Evolutionary conservation across 2,329 filamentous ascomycete genomes (phyloP), one percentile per base, ranked within the genome.

Genomic region (Thermomyces lanuginosus): DNA sequence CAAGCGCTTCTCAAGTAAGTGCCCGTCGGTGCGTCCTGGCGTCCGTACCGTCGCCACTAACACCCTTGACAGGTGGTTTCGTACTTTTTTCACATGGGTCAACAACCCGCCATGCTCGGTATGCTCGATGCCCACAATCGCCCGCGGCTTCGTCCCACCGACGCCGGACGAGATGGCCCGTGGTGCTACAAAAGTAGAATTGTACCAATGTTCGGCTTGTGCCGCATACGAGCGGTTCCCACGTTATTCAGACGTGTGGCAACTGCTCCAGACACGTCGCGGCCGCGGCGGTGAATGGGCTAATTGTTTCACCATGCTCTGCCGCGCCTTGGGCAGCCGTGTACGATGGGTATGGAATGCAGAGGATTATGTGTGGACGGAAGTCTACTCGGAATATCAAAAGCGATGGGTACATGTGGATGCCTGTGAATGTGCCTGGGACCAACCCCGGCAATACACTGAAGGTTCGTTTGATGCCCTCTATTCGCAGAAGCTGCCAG

Each of bases 291-390:
- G 89, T 35, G 89, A 98, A 59, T 95, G 89, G 83, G 83, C 82
- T 39, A 95, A 93, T 57, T 93, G 84, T 64, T 98, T 98, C 59
- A 86, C 77, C 58, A 95, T 95, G 89, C 67, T 98, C 27, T 95
- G 86, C 61, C 72, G 86, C 33, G 89, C 89, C 4, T 72, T 95
- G 8, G 86, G 86, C 26, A 80, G 78, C 33, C 71, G 86, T 34
- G 83, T 93, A 13, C 72, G 89, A 44, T 98, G 89, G 89, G 78
- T 98, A 7, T 98, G 89, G 89, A 95, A 95, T 42, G 76, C 78
- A 16, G 89, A 95, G 53, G 89, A 95, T 50, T 81, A 93, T 46
- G 81, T 93, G 14, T 98, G 89, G 89, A 92, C 84, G 1, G 89
- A 95, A 44, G 77, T 95, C 8, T 98, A 92, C 58, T 93, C 84